Evolutionary conservation across 352 stramenopile species (phyloP), one percentile per base, ranked within the genome.

Genomic region (Phytophthora uliginosa): DNA sequence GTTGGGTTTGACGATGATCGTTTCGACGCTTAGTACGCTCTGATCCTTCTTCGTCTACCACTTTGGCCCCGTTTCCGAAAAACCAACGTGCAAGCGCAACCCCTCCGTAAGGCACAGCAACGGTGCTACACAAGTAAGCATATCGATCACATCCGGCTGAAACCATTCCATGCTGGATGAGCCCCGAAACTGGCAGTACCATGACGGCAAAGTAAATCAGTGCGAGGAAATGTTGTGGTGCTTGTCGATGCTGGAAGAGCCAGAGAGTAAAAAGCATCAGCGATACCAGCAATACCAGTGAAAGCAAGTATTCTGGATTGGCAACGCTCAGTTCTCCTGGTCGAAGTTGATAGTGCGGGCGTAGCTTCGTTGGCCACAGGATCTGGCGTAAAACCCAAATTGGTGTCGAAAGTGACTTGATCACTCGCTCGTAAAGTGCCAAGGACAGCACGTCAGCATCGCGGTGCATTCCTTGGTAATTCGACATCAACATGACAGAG

Each of bases 81-180:
- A 8, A 26, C 31, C 57, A 59, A 10, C 26, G 40, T 40, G 73
- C 63, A 8, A 87, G 28, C 13, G 59, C 31, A 9, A 55, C 51
- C 0, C 77, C 83, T 22, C 59, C 68, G n/a, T 86, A 81, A 9
- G 81, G 79, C 13, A 90, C 79, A 12, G 82, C 22, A 9, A 83
- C 63, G 33, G 88, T 65, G 1, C 69, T 81, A 7, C 84, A 76
- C 10, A 93, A 80, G 68, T 95, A 95, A 10, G 81, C 77, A 58
- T 95, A 95, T 7, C 88, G 86, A 59, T 94, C 82, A 22, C 73
- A 73, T 13, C 74, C 67, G 57, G 77, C 76, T 4, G 81, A 66
- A 53, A 94, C 74, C 40, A 94, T 85, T 7, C 88, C 86, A 51
- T 95, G 88, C 65, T 94, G 88, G 22, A 95, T 77, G 38, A 95